These are phyloP conservation scores for Spathaspora hagerdaliae DNA, from an alignment of 805 yeast species.

Conservation along the genomic window DNA sequence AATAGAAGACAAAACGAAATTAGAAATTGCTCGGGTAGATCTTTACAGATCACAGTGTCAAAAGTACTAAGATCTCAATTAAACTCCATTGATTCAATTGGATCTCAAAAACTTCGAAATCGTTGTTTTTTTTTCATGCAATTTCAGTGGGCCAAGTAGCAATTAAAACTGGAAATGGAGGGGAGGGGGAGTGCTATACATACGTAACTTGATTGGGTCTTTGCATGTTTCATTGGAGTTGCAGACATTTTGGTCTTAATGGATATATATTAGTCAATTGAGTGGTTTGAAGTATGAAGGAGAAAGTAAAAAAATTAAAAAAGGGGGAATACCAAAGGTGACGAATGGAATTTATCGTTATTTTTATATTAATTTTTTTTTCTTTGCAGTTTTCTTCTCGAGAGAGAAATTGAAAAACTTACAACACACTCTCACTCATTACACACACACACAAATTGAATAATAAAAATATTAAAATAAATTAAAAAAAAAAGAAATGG, in stretches of 20 bases:
- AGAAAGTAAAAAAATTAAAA: neutral
- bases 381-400: neutral
- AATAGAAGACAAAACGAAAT: too few relatives aligned
- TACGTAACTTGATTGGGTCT: conserved; percentile 69
- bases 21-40: too few relatives aligned
- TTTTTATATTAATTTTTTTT: neutral
- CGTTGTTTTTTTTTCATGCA: neutral
- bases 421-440: too few relatives aligned
- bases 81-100: too few relatives aligned
- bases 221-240: conserved; percentile 51
- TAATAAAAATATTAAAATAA: too few relatives aligned
- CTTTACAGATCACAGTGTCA: too few relatives aligned
- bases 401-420: too few relatives aligned
- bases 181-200: conserved; percentile 30
- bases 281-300: neutral
- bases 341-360: neutral
- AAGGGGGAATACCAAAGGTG: neutral
- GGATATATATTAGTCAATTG: neutral
- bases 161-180: neutral
- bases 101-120: too few relatives aligned
- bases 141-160: too few relatives aligned
- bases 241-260: neutral
- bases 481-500: too few relatives aligned
- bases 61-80: too few relatives aligned
- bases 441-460: too few relatives aligned